A percentile compares a stretch with the other conserved stretches of the same genome.
Conservation (phyloP, 2,329 filamentous ascomycete species). For the Aspergillus uvarum region DNA sequence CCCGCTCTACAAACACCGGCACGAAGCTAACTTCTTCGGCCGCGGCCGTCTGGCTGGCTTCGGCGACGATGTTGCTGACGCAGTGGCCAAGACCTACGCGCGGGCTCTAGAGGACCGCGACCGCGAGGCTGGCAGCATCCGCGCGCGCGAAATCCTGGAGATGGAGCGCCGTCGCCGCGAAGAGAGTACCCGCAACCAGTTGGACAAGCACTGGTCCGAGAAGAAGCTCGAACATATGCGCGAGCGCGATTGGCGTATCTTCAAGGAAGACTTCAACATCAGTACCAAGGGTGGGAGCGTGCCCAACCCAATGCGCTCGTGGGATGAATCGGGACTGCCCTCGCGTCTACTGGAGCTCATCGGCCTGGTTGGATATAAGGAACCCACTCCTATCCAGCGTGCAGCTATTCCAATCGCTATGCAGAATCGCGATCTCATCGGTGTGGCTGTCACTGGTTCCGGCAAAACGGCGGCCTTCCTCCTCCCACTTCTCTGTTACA, state of each 20-base stretch:
- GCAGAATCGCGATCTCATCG: conserved; percentile 92
- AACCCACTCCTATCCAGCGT: conserved; percentile 87
- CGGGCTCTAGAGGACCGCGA: conserved; percentile 73
- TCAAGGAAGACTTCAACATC: conserved; percentile 99
- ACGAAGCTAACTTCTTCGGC: conserved; percentile 68
- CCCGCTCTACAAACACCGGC: conserved; percentile 69
- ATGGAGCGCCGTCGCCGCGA: conserved; percentile 78
- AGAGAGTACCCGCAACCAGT: conserved; percentile 67
- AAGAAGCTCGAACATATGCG: conserved; percentile 93
- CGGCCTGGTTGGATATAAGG: conserved; percentile 80
- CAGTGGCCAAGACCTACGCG: conserved; percentile 57
- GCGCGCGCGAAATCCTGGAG: conserved; percentile 78
- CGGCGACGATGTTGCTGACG: conserved; percentile 57
- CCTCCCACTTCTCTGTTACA: conserved; percentile 89
- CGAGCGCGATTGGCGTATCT: conserved; percentile 97
- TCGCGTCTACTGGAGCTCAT: conserved; percentile 77
- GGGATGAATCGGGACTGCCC: conserved; percentile 82
- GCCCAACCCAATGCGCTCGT: conserved; percentile 94
- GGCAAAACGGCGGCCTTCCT: conserved; percentile 97
- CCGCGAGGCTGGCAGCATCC: conserved; percentile 68
- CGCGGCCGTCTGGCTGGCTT: conserved; percentile 68
- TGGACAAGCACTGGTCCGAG: conserved; percentile 94
- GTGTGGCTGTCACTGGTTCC: conserved; percentile 95
- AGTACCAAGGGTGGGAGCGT: conserved; percentile 87
- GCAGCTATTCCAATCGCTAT: conserved; percentile 94